Evolutionary conservation across 495 filamentous ascomycete genomes (phyloP), one percentile per base, ranked within the genome.

Genomic region (Pyrenula aspistea): DNA sequence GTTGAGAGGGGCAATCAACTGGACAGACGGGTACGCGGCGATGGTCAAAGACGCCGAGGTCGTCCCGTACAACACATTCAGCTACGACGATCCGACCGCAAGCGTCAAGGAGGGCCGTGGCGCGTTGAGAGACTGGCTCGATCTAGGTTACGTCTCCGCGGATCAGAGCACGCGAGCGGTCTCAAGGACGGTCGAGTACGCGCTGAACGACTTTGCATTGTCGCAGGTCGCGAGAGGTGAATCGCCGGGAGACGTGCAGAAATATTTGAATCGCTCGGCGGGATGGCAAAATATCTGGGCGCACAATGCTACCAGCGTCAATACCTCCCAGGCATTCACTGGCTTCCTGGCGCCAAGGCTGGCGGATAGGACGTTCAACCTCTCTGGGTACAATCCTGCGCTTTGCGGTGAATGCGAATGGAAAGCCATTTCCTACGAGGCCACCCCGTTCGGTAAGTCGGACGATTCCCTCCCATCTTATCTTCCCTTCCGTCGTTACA

Each of bases 251-350:
- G 77, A 78, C 25, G 51, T 55, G 0, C 67, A 69, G 0, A 86
- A 78, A 57, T 89, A 89, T 59, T 68, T 87, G 23, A 69, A 76
- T 52, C 78, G 86, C 1, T 84, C 82, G 0, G 73, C 76, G 2
- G 83, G 86, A 57, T 89, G 86, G 86, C 73, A 79, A 8, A 86
- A 87, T 62, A 84, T 87, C 59, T 91, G 84, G 83, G 82, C 86
- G 63, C 61, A 76, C 0, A 62, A 75, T 47, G 70, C 75, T 36
- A 42, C 31, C 31, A 42, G 31, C 31, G 31, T 42, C 31, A 42
- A 42, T 15, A 76, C 71, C 0, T 77, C 79, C 0, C 67, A 78
- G 1, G 75, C 72, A 10, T 86, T 83, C 63, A 71, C 71, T 1
- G 85, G 86, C 12, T 89, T 88, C 65, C 70, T 88, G 0, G 84